Conservation (phyloP, 441 rosid genomes). For the Croton setiger region DNA sequence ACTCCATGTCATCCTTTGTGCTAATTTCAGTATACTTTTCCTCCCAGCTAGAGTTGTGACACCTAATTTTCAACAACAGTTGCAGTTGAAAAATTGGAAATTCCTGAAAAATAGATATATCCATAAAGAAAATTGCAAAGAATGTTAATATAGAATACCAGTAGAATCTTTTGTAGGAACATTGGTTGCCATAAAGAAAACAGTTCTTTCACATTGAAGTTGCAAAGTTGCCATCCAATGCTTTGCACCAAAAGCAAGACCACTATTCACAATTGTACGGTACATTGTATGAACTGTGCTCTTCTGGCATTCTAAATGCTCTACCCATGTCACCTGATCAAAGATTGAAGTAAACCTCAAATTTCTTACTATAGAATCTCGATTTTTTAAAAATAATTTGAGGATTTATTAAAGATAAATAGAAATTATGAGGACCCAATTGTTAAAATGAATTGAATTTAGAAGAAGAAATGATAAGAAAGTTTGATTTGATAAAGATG, state of each 20-base stretch:
- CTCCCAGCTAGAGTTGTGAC: conserved; percentile 92
- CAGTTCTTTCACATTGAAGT: conserved; percentile 87
- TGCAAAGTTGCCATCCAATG: conserved; percentile 89
- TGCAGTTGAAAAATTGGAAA: neutral
- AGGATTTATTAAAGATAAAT: too few relatives aligned
- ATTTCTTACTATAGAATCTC: neutral
- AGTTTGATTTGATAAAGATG: too few relatives aligned
- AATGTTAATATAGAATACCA: conserved; percentile 35
- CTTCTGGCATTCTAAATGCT: conserved; percentile 82
- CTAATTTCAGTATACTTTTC: conserved; percentile 88
- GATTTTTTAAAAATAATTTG: too few relatives aligned
- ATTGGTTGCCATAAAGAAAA: conserved; percentile 97
- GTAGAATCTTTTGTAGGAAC: conserved; percentile 96
- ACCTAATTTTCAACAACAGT: conserved; percentile 34
- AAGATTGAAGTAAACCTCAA: neutral
- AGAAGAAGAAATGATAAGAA: too few relatives aligned
- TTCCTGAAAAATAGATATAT: neutral
- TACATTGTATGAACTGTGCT: conserved; percentile 65
- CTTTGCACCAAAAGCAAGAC: conserved; percentile 89
- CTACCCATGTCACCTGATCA: conserved; percentile 85
- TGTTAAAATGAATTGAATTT: too few relatives aligned
- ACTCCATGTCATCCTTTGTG: conserved; percentile 84
- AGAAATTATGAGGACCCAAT: too few relatives aligned
- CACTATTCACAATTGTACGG: conserved; percentile 70
- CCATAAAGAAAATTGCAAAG: neutral